Base-by-base conservation (phyloP, 768 basidiomycete genomes). In the Candolleomyces eurysporus region DNA sequence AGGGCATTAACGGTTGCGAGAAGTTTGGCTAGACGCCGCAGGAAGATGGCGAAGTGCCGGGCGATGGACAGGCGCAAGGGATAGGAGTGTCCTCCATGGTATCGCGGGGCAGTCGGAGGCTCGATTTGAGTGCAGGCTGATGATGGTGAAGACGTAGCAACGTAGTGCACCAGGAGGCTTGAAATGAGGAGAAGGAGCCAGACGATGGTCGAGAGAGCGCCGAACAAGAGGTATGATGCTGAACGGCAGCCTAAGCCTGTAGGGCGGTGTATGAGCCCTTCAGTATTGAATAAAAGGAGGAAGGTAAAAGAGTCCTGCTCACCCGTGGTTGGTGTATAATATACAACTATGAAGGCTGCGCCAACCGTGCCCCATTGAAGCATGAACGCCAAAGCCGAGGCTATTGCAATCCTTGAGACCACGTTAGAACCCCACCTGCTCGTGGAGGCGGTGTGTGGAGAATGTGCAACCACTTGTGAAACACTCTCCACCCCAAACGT, bases 231-330 rank as follows among this genome's bases (percentile, higher is more conserved):
- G 55, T 71, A 76, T 17, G 67, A 63, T 0, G 66, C 72, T 11
- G 73, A 75, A 4, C 73, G 70, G 60, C 76, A 76, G 14, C 72
- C 74, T 31, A 77, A 61, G 14, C 75, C 75, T 75, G 17, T 1
- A 64, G 36, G 8, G 14, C 9, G 45, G 9, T 39, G 8, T 2
- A 50, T 19, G 49, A 36, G 5, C 45, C n/a, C 31, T 10, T 19
- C 11, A 7, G 30, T 50, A 45, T 16, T 26, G 17, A 13, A 2
- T 16, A 11, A 36, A 16, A 55, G 16, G 32, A 3, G 22, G 2
- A 10, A 9, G 30, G 7, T 19, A 4, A 55, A 39, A 16, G 17
- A n/a, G 11, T 9, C 5, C 32, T 36, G 42, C 67, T 48, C 50
- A 68, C 71, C 69, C 21, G 46, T 62, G 5, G 71, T 70, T 36